Evolutionary conservation across 805 yeast genomes (phyloP), one percentile per base, ranked within the genome.

Genomic region (Myxozyma melibiosi): DNA sequence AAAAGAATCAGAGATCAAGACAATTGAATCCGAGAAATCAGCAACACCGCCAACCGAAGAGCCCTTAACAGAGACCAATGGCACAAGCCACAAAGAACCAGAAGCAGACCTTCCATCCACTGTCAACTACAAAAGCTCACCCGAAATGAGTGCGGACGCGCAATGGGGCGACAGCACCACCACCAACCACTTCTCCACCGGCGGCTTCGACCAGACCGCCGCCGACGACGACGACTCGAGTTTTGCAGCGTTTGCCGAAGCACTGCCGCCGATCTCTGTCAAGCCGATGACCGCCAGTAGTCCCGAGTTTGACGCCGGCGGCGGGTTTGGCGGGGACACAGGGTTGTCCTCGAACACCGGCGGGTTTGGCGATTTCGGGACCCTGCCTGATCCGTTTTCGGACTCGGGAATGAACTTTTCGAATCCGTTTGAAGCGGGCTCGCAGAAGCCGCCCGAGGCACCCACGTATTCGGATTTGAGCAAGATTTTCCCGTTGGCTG

Each of bases 401-500:
- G 35, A 33, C 27, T 3, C 46, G 4, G 51, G 40, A 8, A 38
- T 47, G 34, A 27, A 16, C n/a, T 7, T 49, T 18, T 24, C 43
- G 22, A 40, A 37, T 43, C 58, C 58, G 2, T 48, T 54, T 27
- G 50, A 46, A 22, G 35, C 53, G 3, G 53, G 37, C 7, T 45
- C 49, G 11, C 20, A 14, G 20, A 27, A 22, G 13, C 34, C 50
- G 6, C 53, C 58, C 1, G 55, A 43, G 18, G 34, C 13, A 24
- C 53, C 58, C 2, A 9, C 33, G 7, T 40, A 49, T 42, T 22
- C 31, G 5, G 25, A 40, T 13, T 22, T 54, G 0, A 35, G 45
- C 9, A 38, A 48, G 11, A 41, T 54, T 6, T 54, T 54, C 11
- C 58, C 58, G 11, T n/a, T 48, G 16, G 50, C 53, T 14, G 38